These are phyloP conservation scores for Podila verticillata DNA, from an alignment of 192 early-diverging fungal genomes.

Conservation along the genomic window DNA sequence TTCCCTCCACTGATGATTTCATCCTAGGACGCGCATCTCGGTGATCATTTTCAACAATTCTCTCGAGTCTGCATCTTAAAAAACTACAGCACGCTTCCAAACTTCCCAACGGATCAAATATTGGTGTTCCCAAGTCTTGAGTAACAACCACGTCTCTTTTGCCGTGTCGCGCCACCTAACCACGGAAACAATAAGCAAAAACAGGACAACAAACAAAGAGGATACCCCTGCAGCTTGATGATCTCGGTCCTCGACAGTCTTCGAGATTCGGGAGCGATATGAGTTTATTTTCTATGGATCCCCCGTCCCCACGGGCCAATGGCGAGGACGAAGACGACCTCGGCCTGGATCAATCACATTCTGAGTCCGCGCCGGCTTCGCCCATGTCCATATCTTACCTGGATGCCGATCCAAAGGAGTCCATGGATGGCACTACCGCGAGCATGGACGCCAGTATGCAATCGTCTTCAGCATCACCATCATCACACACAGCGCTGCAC, in stretches of 20 bases:
- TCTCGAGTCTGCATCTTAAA: no score
- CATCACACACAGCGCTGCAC: not conserved
- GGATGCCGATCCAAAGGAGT: not conserved
- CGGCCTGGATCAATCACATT: conserved; percentile 9
- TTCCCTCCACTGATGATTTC: no score
- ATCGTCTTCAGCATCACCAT: not conserved
- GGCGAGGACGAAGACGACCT: conserved; percentile 14
- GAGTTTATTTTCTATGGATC: conserved; percentile 51
- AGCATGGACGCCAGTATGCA: not conserved
- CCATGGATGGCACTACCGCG: not conserved
- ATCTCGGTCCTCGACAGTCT: not conserved
- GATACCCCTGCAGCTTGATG: conserved; percentile 1
- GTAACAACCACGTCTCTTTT: no score
- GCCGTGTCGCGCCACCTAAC: no score
- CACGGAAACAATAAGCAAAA: not conserved
- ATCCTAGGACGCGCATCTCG: no score
- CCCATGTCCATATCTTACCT: conserved; percentile 31
- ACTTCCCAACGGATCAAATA: no score
- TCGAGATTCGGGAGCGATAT: conserved; percentile 19
- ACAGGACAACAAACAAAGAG: conserved; percentile 3
- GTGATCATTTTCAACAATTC: no score
- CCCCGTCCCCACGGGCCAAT: conserved; percentile 9
- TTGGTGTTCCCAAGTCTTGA: no score
- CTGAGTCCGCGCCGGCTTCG: conserved; percentile 12
- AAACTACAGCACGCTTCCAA: no score